Evolutionary conservation across 2,329 filamentous ascomycete genomes (phyloP).

Genomic region (Phyllosticta capitalensis): DNA sequence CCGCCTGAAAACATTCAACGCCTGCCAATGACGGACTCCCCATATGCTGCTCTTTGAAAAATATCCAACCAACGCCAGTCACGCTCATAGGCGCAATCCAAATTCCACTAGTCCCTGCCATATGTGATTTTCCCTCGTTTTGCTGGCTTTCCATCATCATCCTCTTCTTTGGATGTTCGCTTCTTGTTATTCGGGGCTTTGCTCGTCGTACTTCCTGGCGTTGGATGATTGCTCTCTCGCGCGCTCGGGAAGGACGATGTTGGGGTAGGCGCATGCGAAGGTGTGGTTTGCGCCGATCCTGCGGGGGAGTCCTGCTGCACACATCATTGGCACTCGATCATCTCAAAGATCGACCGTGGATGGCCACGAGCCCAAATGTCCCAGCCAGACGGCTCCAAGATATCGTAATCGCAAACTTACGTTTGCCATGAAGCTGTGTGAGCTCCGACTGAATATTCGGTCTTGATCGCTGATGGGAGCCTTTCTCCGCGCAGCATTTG

Average conservation of each 20-base stretch:
- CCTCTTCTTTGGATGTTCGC: constrained; percentile 35
- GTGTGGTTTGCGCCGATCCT: constrained; percentile 29
- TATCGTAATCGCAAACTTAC: constrained; percentile 16
- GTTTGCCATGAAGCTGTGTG: constrained; percentile 26
- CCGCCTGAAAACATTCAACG: neutral
- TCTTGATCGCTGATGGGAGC: constrained; percentile 58
- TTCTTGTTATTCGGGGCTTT: constrained; percentile 31
- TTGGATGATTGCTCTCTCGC: constrained; percentile 36
- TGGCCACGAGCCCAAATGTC: neutral
- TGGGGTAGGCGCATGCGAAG: constrained; percentile 40
- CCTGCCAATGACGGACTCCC: neutral
- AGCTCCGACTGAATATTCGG: constrained; percentile 54
- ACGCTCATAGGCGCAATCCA: neutral
- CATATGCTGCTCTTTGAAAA: neutral
- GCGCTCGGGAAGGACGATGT: constrained; percentile 36
- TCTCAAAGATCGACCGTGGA: neutral
- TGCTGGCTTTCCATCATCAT: constrained; percentile 35
- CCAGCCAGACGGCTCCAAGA: neutral
- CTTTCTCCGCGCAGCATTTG: constrained; percentile 46
- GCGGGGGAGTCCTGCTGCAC: constrained; percentile 28
- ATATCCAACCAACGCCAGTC: neutral
- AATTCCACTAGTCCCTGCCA: constrained; percentile 26
- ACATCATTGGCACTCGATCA: neutral
- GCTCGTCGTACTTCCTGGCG: constrained; percentile 24
- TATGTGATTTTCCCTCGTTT: constrained; percentile 45